phyloP scores from a whole-genome alignment of 1,139 yeast genomes.

The Scheffersomyces insectosa region DNA sequence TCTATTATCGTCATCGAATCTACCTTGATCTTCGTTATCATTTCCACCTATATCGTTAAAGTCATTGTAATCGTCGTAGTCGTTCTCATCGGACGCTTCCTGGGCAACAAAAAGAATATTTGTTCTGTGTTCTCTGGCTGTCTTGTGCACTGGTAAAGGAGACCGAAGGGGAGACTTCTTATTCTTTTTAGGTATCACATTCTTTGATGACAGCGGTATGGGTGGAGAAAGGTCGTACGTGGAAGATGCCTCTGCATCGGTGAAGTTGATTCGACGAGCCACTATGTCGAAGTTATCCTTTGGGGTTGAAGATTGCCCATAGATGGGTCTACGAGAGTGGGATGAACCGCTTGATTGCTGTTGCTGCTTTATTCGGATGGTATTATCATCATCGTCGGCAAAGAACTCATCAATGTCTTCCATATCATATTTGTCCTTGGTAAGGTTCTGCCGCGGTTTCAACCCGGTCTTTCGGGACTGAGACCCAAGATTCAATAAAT shows the following conservation, averaged over 20 bases:
- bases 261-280: conserved; percentile 41
- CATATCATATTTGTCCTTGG: conserved; percentile 69
- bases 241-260: conserved; percentile 38
- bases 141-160: conserved; percentile 29
- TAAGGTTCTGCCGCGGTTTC: conserved; percentile 48
- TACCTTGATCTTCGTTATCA: conserved; percentile 11
- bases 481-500: conserved; percentile 53
- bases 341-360: background rate
- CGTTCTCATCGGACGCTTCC: background rate
- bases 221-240: conserved; percentile 29
- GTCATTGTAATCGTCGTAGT: conserved; percentile 7
- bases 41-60: conserved; percentile 4
- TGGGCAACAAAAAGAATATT: too few species aligned
- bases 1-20: conserved; percentile 8
- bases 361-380: background rate
- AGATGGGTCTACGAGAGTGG: background rate
- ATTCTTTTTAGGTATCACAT: conserved; percentile 16
- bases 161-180: conserved; percentile 36
- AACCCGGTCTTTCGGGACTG: conserved; percentile 64
- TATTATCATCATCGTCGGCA: conserved; percentile 40
- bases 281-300: conserved; percentile 22
- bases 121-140: background rate
- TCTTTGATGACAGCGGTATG: conserved; percentile 22
- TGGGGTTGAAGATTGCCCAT: conserved; percentile 9
- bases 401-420: conserved; percentile 82